phyloP scores from a whole-genome alignment of 140 eudicot genomes.

The Stevia rebaudiana region DNA sequence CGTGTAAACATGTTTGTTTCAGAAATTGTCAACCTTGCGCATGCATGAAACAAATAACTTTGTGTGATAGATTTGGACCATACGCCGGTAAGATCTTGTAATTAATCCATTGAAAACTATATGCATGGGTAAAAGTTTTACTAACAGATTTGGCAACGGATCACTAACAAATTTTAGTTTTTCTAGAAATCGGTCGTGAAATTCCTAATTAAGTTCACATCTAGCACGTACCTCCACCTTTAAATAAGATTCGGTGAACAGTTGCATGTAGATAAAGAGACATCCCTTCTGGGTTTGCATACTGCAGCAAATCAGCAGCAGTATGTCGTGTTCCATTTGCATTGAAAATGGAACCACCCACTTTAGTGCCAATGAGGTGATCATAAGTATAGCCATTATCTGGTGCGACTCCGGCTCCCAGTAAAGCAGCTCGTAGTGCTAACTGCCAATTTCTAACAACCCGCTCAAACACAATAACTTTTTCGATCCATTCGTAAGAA shows the following conservation, averaged over 20 bases:
- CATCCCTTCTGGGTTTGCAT: conserved; percentile 12
- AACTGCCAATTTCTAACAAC: conserved; percentile 46
- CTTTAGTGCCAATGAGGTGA: conserved; percentile 60
- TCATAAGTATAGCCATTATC: conserved; percentile 63
- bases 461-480: conserved; percentile 52
- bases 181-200: no score
- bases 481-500: conserved; percentile 67
- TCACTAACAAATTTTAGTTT: no score
- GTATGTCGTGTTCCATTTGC: conserved; percentile 50
- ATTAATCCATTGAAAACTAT: no score
- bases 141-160: no score
- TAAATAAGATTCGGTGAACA: conserved; percentile 19
- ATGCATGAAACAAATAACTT: no score
- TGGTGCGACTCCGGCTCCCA: conserved; percentile 56
- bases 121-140: no score
- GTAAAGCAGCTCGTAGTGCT: conserved; percentile 47
- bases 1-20: no score
- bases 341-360: conserved; percentile 70
- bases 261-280: conserved; percentile 19
- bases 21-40: no score
- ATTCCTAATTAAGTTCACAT: no score
- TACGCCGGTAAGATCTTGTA: no score
- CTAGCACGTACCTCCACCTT: neutral
- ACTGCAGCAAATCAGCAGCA: conserved; percentile 58
- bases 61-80: no score